Percentiles rank a stretch among this genome's conserved stretches.
phyloP scores from a whole-genome alignment of 2,329 filamentous ascomycete genomes.

The Bipolaris sorokiniana region DNA sequence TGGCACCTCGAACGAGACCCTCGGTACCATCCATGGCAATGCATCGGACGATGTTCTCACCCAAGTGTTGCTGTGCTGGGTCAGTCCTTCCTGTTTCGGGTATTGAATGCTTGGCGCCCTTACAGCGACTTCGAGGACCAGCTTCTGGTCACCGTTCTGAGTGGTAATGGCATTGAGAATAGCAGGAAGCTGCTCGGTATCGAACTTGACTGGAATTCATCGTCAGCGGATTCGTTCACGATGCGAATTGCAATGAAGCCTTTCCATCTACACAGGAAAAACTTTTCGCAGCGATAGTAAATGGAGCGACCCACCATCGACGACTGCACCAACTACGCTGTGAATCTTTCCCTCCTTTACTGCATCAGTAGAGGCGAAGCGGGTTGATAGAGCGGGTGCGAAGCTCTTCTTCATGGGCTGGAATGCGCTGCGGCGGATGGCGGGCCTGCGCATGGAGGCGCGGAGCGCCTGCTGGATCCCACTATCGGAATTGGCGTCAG shows the following conservation, averaged over 20 bases:
- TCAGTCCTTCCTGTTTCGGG: conserved; percentile 35
- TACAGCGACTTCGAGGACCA: conserved; percentile 97
- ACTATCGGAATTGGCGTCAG: conserved; percentile 57
- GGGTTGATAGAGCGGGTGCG: conserved; percentile 64
- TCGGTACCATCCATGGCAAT: conserved; percentile 99
- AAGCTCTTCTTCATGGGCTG: conserved; percentile 63
- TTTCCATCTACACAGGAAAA: conserved; percentile 34
- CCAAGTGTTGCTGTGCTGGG: conserved; percentile 86
- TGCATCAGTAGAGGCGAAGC: conserved; percentile 67
- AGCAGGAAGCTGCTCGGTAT: conserved; percentile 86
- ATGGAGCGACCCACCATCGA: conserved; percentile 72
- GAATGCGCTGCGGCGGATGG: conserved; percentile 59
- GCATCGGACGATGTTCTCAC: conserved; percentile 97
- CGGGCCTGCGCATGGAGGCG: conserved; percentile 64
- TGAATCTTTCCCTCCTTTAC: conserved; percentile 67
- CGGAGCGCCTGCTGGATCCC: conserved; percentile 70
- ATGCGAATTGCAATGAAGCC: conserved; percentile 24
- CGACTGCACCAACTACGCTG: conserved; percentile 95
- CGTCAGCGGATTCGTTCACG: conserved; percentile 42
- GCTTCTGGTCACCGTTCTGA: conserved; percentile 89
- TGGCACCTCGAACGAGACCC: conserved; percentile 94
- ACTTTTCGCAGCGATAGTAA: conserved; percentile 51
- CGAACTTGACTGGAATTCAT: conserved; percentile 83
- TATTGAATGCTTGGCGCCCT: conserved; percentile 48
- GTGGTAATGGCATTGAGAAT: conserved; percentile 98